A percentile compares a stretch with the other conserved stretches of the same genome.
Conservation (phyloP, 345 rosid genomes). For the Leavenworthia alabamica region DNA sequence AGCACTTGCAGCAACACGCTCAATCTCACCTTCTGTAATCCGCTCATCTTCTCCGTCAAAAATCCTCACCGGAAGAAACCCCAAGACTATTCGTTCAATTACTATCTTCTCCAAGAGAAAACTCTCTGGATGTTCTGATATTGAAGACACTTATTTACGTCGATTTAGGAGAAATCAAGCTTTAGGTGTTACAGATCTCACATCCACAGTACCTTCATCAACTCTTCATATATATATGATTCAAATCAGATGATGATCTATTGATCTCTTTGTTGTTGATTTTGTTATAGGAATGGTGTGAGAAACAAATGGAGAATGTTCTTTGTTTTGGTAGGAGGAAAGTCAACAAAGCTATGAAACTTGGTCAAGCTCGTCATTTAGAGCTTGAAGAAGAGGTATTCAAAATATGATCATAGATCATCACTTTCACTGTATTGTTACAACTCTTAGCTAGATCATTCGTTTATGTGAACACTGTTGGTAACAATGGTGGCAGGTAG, state of each 20-base stretch:
- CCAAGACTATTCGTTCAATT: slow-evolving; percentile 36
- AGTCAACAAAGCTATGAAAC: slow-evolving; percentile 60
- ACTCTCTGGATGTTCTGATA: slow-evolving; percentile 21
- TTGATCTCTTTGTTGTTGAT: not conserved
- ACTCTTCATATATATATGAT: not conserved
- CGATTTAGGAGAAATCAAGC: slow-evolving; percentile 52
- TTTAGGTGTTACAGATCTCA: slow-evolving; percentile 61
- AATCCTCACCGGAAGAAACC: not conserved
- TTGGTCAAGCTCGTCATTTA: slow-evolving; percentile 63
- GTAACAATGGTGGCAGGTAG: slow-evolving; percentile 38
- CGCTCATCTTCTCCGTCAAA: slow-evolving; percentile 31
- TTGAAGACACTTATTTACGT: slow-evolving; percentile 59
- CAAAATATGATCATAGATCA: not conserved
- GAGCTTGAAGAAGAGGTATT: slow-evolving; percentile 69
- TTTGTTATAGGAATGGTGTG: slow-evolving; percentile 73
- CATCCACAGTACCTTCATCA: slow-evolving; percentile 41
- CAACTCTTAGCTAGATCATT: no score
- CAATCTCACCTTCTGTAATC: slow-evolving; percentile 32
- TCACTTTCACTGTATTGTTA: no score
- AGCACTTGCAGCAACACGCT: slow-evolving; percentile 50
- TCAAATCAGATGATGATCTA: not conserved
- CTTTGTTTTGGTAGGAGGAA: slow-evolving; percentile 39
- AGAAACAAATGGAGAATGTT: slow-evolving; percentile 62
- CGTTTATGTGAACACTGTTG: no score
- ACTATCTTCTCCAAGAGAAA: slow-evolving; percentile 38